Percentiles rank a stretch among this genome's conserved stretches.
These are phyloP conservation scores for Leptographium procerum DNA, from an alignment of 2,329 filamentous ascomycete species.

Conservation along the genomic window DNA sequence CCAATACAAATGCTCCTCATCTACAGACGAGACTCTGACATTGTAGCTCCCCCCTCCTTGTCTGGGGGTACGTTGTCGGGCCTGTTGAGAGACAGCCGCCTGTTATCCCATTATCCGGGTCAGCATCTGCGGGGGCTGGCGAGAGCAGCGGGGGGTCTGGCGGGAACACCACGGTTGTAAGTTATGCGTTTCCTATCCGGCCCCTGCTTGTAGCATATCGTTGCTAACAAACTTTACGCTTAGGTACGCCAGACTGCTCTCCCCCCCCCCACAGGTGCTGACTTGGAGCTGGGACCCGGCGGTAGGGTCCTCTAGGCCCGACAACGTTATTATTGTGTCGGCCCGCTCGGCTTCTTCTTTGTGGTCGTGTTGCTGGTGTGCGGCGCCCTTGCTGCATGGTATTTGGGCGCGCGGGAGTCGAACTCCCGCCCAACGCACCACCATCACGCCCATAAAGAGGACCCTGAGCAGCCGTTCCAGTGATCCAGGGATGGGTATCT, in stretches of 20 bases:
- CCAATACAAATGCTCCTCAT: neutral
- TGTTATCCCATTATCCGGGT: neutral
- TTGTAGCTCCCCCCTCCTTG: neutral
- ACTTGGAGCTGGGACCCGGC: neutral
- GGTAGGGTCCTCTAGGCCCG: neutral
- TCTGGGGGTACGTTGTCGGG: neutral
- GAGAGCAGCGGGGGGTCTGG: too few species aligned
- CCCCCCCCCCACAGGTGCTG: too few species aligned
- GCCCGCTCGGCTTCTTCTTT: neutral
- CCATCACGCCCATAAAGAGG: neutral
- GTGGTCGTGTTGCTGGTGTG: neutral
- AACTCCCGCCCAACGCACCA: neutral
- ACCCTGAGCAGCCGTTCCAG: neutral
- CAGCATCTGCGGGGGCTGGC: too few species aligned
- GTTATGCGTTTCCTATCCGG: neutral
- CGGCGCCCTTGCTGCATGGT: neutral
- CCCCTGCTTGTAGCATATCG: neutral
- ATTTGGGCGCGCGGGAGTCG: neutral
- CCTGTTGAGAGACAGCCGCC: neutral
- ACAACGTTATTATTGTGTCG: neutral
- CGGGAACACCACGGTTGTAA: neutral
- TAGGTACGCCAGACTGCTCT: too few species aligned
- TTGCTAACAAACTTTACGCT: neutral
- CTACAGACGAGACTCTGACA: neutral
- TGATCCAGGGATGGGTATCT: neutral